A percentile compares a stretch with the other conserved stretches of the same genome.
Evolutionary conservation across 75 land plant genomes (phyloP).

Genomic region (Picea glauca): DNA sequence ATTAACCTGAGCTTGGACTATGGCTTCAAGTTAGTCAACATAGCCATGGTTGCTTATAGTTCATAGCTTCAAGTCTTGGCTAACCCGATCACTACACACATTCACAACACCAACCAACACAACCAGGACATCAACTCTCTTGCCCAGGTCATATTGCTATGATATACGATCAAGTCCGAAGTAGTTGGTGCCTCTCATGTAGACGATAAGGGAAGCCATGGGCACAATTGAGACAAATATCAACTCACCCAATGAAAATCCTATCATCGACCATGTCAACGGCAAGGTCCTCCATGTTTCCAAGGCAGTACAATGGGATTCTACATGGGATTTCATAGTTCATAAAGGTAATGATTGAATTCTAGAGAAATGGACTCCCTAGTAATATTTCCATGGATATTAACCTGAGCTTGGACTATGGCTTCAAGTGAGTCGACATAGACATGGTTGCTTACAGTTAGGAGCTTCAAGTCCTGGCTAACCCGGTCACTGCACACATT

Average conservation of each 20-base stretch:
- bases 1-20: constrained; percentile 54
- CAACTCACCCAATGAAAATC: too few relatives aligned
- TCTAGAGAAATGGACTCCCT: constrained; percentile 59
- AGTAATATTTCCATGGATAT: constrained; percentile 45
- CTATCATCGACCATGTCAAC: too few relatives aligned
- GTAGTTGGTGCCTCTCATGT: too few relatives aligned
- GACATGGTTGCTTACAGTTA: constrained; percentile 58
- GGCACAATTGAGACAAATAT: too few relatives aligned
- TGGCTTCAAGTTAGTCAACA: constrained; percentile 60
- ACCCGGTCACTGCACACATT: constrained; percentile 50
- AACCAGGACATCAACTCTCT: constrained; percentile 62
- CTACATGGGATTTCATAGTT: too few relatives aligned
- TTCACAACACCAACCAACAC: too few relatives aligned
- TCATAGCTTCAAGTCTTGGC: constrained; percentile 57
- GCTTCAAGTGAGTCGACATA: constrained; percentile 60
- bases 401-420: constrained; percentile 58
- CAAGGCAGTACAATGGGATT: constrained; percentile 65
- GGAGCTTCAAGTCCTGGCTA: constrained; percentile 51
- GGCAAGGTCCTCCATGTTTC: too few relatives aligned
- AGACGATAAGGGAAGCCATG: too few relatives aligned
- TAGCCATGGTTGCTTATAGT: constrained; percentile 52
- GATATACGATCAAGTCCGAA: too few relatives aligned
- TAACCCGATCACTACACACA: too few relatives aligned
- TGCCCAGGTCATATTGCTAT: too few relatives aligned
- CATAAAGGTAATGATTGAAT: too few relatives aligned